phyloP scores from a whole-genome alignment of 805 yeast species.

The Pichia heedii region DNA sequence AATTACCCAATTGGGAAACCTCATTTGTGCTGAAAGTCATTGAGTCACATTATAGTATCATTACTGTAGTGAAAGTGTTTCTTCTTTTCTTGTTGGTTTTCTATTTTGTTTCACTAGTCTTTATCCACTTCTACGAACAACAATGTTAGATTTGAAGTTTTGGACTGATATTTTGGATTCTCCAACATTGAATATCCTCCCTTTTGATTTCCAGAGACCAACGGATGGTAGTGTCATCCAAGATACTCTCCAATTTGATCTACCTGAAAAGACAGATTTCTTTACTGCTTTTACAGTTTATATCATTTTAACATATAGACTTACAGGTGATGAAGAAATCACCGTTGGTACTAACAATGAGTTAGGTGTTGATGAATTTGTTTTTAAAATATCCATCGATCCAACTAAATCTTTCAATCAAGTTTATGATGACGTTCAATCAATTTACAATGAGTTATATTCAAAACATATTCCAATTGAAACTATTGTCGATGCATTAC shows the following conservation, averaged over 20 bases:
- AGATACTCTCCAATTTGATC: constrained; percentile 29
- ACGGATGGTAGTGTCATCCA: constrained; percentile 58
- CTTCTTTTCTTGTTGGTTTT: background rate
- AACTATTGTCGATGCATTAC: constrained; percentile 46
- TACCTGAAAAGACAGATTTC: constrained; percentile 27
- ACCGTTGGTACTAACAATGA: constrained; percentile 72
- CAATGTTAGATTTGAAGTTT: constrained; percentile 24
- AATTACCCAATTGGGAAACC: too few relatives aligned
- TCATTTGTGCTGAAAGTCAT: too few relatives aligned
- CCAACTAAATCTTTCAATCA: constrained; percentile 47
- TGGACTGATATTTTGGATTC: constrained; percentile 64
- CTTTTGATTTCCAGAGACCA: constrained; percentile 81
- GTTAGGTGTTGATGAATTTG: constrained; percentile 37
- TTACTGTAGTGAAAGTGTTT: too few relatives aligned
- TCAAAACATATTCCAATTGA: constrained; percentile 39
- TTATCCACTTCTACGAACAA: background rate
- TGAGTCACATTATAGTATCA: too few relatives aligned
- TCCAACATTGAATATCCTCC: constrained; percentile 81
- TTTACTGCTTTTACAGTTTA: constrained; percentile 53
- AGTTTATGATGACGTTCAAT: constrained; percentile 37
- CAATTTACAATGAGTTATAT: constrained; percentile 30
- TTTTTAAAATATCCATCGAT: constrained; percentile 51
- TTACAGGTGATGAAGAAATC: constrained; percentile 92
- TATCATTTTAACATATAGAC: constrained; percentile 62
- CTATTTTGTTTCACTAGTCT: background rate